Evolutionary conservation across 1,284 basidiomycete genomes (phyloP).

Genomic region (Cystobasidiaceae sp.): DNA sequence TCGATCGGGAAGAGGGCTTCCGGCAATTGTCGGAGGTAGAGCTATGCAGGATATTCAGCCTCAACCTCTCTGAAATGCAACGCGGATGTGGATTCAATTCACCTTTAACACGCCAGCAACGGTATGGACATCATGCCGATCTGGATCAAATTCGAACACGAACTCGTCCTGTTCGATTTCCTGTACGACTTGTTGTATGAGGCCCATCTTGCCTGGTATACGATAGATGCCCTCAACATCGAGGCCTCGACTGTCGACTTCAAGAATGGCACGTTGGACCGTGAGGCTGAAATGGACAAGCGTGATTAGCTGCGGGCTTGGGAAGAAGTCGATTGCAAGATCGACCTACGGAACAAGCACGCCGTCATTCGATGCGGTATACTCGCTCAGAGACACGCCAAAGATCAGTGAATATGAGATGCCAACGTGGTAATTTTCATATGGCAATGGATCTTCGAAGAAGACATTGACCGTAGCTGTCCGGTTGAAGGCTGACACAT

Average conservation of each 20-base stretch:
- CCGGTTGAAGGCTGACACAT: not conserved
- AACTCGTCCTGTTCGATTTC: slow-evolving; percentile 84
- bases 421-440: slow-evolving; percentile 78
- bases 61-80: not conserved
- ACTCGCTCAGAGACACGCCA: slow-evolving; percentile 84
- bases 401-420: slow-evolving; percentile 80
- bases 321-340: slow-evolving; percentile 35
- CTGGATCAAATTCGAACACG: slow-evolving; percentile 69
- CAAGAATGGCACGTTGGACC: slow-evolving; percentile 33
- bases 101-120: slow-evolving; percentile 91
- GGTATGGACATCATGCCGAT: slow-evolving; percentile 76
- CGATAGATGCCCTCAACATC: slow-evolving; percentile 80
- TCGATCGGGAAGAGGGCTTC: slow-evolving; percentile 86
- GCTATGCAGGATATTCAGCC: slow-evolving; percentile 47
- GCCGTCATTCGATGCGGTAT: slow-evolving; percentile 68
- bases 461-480: slow-evolving; percentile 4
- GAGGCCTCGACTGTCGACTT: slow-evolving; percentile 53
- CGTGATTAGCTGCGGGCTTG: not conserved
- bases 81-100: slow-evolving; percentile 32
- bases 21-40: slow-evolving; percentile 84
- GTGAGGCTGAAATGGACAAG: slow-evolving; percentile 11
- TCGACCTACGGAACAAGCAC: slow-evolving; percentile 69
- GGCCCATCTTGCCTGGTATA: slow-evolving; percentile 42
- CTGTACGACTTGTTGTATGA: slow-evolving; percentile 62
- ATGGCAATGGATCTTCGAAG: slow-evolving; percentile 48